Base-by-base conservation (phyloP, 805 yeast genomes). In the Lipomyces kockii region DNA sequence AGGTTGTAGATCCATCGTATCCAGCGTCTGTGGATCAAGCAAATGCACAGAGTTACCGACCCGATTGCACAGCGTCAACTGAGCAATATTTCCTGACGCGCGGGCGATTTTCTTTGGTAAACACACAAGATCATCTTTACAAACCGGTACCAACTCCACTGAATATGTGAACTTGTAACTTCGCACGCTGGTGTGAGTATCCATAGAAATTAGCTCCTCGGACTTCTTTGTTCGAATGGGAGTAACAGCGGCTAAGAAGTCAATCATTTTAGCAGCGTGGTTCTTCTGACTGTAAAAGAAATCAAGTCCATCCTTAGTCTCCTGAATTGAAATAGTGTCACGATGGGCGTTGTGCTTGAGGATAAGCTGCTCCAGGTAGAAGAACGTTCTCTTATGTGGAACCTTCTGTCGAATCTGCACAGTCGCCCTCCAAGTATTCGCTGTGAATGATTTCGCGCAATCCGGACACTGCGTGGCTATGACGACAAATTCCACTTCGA, bases 351-450 rank as follows among this genome's bases (percentile, higher is more conserved):
- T 90, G 78, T 92, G 96, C 78, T 85, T 92, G 80, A 95, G 84
- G 74, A 95, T 95, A 79, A 96, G 84, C 81, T 95, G 99, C 82
- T 95, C 99, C 74, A 95, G 85, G 76, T 91, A 95, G 78, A 94
- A 85, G 79, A 95, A 94, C 8, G 99, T 95, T 84, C 97, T 89
- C 82, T 95, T 95, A 80, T 95, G 99, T 20, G 91, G 87, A 49
- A 95, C 99, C 78, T 96, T 95, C 80, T 95, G 99, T 82, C 99
- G 89, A 74, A 96, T 90, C 82, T 95, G 99, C 49, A 96, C 97
- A 35, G 94, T 87, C 39, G 99, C 98, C 80, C 95, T 89, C 99
- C 99, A 95, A 3, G 98, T 96, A 79, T 95, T 92, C 34, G 96
- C 90, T 39, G 99, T 95, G 76, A 89, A 95, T 0, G 97, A 90